These are phyloP conservation scores for Cytospora chrysosperma DNA, from an alignment of 2,329 filamentous ascomycete genomes.

Conservation along the genomic window DNA sequence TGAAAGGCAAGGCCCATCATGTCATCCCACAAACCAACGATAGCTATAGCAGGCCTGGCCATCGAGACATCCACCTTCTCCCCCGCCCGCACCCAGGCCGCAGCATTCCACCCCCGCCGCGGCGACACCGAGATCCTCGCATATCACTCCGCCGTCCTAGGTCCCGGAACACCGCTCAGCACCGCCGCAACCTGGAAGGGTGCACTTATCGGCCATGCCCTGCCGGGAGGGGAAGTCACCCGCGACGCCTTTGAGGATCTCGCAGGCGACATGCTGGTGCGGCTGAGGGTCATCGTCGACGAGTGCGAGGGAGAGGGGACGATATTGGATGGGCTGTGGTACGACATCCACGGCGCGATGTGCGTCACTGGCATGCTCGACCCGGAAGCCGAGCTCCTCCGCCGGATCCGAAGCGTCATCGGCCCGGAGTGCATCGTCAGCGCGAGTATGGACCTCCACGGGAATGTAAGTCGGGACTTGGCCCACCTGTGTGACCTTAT, in stretches of 20 bases:
- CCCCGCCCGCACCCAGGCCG: slow-evolving; percentile 46
- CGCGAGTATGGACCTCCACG: slow-evolving; percentile 56
- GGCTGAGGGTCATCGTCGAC: slow-evolving; percentile 39
- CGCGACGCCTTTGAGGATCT: slow-evolving; percentile 47
- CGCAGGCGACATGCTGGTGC: slow-evolving; percentile 39
- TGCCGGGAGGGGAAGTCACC: slow-evolving; percentile 49
- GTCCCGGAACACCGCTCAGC: slow-evolving; percentile 40
- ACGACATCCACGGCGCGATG: slow-evolving; percentile 58
- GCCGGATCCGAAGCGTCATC: slow-evolving; percentile 44
- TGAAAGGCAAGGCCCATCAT: not conserved
- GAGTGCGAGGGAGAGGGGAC: slow-evolving; percentile 36
- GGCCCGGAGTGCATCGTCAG: slow-evolving; percentile 48
- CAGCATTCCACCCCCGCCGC: slow-evolving; percentile 49
- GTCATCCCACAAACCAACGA: slow-evolving; percentile 37
- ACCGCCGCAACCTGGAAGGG: slow-evolving; percentile 48
- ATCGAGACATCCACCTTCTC: slow-evolving; percentile 56
- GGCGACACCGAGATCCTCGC: slow-evolving; percentile 43
- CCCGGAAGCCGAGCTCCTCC: slow-evolving; percentile 46
- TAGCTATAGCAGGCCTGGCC: slow-evolving; percentile 52
- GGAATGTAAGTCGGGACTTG: slow-evolving; percentile 50
- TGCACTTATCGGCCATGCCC: slow-evolving; percentile 49
- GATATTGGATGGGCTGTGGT: slow-evolving; percentile 49
- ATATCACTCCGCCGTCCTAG: slow-evolving; percentile 44
- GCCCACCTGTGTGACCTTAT: slow-evolving; percentile 51
- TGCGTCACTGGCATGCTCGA: slow-evolving; percentile 50